Evolutionary conservation across 1,284 basidiomycete genomes (phyloP), one percentile per base, ranked within the genome.

Genomic region (Marasmius oreades): DNA sequence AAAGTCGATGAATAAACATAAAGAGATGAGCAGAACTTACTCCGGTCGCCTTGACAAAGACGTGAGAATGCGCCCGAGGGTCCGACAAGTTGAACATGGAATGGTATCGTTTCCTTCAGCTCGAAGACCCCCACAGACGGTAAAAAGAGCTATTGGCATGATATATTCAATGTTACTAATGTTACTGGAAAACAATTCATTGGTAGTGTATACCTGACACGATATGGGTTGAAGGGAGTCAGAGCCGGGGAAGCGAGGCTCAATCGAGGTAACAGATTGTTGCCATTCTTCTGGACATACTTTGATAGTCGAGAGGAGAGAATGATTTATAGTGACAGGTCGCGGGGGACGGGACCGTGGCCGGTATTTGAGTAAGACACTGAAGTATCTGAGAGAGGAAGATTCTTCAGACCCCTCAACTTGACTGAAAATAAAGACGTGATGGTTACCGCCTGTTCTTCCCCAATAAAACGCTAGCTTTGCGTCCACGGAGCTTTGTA

Each of bases 71-170:
- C 33, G 6, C 12, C 10, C 8, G 26, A 33, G 5, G 47, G 5
- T 50, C 52, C 55, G 7, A 45, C 20, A 5, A 59, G 33, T 45
- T 59, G 58, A n/a, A 59, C 23, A 36, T 59, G 55, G 28, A 56
- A 59, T 14, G 55, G 55, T 36, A 59, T 59, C 3, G 55, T 45
- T n/a, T 59, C 58, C 42, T 24, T 56, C 20, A 59, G 45, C 10
- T 46, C 55, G 46, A 50, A 59, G n/a, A 59, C 42, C 10, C 58
- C 58, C 36, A 59, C 52, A 31, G 58, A 56, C 14, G 58, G 58
- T 0, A 59, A 18, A 33, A 56, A 59, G 23, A 59, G 47, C 58
- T 59, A 39, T 11, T 18, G 18, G 20, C 26, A 43, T 28, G 28
- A 33, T 20, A 16, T 8, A 11, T 34, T 18, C 28, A 34, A 31